Evolutionary conservation across 306 rosid genomes (phyloP), one percentile per base, ranked within the genome.

Genomic region (Rosa persica): DNA sequence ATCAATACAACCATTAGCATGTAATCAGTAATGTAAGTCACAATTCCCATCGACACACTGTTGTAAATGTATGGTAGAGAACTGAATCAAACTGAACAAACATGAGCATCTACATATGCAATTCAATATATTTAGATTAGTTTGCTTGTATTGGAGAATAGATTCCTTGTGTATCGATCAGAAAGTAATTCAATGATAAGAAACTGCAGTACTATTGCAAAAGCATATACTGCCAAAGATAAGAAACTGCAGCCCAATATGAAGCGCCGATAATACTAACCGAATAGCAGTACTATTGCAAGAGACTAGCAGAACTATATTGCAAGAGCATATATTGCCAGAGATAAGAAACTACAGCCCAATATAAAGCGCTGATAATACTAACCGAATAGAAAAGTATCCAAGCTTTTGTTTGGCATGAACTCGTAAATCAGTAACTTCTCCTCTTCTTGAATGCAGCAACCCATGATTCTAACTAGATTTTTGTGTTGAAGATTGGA

Each of bases 321-420:
- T 30, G 3, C 3, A 30, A 30, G 36, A 46, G 30, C 4, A 27
- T 4, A 39, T 13, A 72, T 17, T 19, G 17, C 15, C 10, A 12
- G 10, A 47, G 51, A 47, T 11, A 15, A 0, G 15, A 16, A 49
- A 15, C n/a, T 15, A 6, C n/a, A 15, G n/a, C 55, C 6, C 17
- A 4, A 49, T 15, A 49, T 16, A 16, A 49, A 49, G 8, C 6
- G 20, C 7, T 0, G 2, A n/a, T 0, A 39, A 15, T 34, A 66
- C 87, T 2, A 75, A 83, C 87, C 80, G 2, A 86, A 83, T 38
- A 83, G 55, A 49, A 78, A 79, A 49, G 23, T 39, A 74, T 86
- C 85, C 81, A 83, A 42, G 58, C 58, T 52, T 52, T 48, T 48
- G 20, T 48, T 48, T 1, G 54, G 20, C 54, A 48, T 48, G 54